Evolutionary conservation across 768 basidiomycete species (phyloP).

Genomic region (Coprinellus micaceus): DNA sequence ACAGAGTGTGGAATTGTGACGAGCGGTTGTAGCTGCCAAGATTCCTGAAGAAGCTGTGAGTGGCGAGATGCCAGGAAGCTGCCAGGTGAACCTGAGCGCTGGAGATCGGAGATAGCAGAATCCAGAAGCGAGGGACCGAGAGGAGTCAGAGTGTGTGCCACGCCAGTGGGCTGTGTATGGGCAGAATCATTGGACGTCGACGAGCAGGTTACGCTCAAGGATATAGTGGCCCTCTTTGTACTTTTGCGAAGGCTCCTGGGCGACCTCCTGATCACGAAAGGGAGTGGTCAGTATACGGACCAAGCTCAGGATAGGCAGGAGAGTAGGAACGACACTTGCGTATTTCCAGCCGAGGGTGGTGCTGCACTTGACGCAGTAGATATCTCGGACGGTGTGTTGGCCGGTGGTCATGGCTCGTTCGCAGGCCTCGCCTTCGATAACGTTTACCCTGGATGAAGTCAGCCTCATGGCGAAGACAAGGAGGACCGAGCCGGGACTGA

Average conservation of each 20-base stretch:
- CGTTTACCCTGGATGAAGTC: slow-evolving; percentile 66
- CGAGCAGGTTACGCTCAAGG: slow-evolving; percentile 87
- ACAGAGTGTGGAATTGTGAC: too few species aligned
- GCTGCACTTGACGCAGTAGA: slow-evolving; percentile 89
- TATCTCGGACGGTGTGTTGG: slow-evolving; percentile 92
- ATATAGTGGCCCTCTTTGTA: slow-evolving; percentile 99
- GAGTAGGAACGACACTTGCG: slow-evolving; percentile 50
- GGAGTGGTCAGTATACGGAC: slow-evolving; percentile 9
- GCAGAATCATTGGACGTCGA: slow-evolving; percentile 68
- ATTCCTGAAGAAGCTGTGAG: too few species aligned
- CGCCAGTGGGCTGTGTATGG: not conserved
- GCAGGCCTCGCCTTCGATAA: slow-evolving; percentile 82
- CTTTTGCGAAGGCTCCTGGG: slow-evolving; percentile 85
- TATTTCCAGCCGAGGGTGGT: slow-evolving; percentile 97
- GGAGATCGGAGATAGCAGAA: not conserved
- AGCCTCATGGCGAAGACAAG: slow-evolving; percentile 12
- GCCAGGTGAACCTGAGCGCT: too few species aligned
- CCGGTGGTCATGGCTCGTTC: slow-evolving; percentile 98
- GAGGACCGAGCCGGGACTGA: slow-evolving; percentile 39
- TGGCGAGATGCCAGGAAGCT: too few species aligned
- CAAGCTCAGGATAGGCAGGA: not conserved
- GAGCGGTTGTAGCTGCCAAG: too few species aligned
- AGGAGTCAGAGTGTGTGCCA: not conserved
- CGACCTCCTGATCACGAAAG: slow-evolving; percentile 66
- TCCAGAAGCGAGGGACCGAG: not conserved